Evolutionary conservation across 495 filamentous ascomycete species (phyloP), one percentile per base, ranked within the genome.

Genomic region (Bryoglossum gracile): DNA sequence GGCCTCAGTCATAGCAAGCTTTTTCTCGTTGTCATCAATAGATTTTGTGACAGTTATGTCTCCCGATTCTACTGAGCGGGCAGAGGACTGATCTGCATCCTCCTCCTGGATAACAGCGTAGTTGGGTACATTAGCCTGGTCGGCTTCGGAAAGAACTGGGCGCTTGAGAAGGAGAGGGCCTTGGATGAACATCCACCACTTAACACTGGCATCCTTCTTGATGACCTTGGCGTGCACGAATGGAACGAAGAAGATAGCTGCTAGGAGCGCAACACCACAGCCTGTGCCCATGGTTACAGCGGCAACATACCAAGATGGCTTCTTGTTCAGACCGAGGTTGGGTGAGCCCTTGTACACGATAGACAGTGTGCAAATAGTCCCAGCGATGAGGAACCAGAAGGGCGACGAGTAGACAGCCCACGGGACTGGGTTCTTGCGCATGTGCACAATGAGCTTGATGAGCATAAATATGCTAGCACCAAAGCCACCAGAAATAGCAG

Each of bases 381-480:
- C 76, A 2, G 82, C 78, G 41, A 80, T 52, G 36, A 72, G 75
- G 34, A 85, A 78, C 63, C 80, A 87, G 53, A 80, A 49, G n/a
- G 83, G 80, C 22, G 81, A 71, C 46, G 74, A 61, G 13, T 68
- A 57, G 59, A 87, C 70, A 8, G 73, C 82, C 68, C 62, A 64
- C 36, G 64, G 68, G 36, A 80, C 72, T 2, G 81, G 73, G 52
- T 84, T 73, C 8, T 62, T 59, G 46, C 83, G 78, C 48, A 74
- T 65, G 33, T 82, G 71, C n/a, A 86, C 80, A 28, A 66, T 62
- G 60, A 77, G 77, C 66, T 87, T 87, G 53, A 81, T 73, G 48
- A 75, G 67, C 2, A 69, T 65, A 61, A 87, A 85, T 62, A 87
- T 76, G 56, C 76, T 66, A 43, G 81, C 71, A 3, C 72, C 76